A percentile compares a stretch with the other conserved stretches of the same genome.
Conservation (phyloP, 495 filamentous ascomycete species). For the Penicillium macrosclerotiorum region DNA sequence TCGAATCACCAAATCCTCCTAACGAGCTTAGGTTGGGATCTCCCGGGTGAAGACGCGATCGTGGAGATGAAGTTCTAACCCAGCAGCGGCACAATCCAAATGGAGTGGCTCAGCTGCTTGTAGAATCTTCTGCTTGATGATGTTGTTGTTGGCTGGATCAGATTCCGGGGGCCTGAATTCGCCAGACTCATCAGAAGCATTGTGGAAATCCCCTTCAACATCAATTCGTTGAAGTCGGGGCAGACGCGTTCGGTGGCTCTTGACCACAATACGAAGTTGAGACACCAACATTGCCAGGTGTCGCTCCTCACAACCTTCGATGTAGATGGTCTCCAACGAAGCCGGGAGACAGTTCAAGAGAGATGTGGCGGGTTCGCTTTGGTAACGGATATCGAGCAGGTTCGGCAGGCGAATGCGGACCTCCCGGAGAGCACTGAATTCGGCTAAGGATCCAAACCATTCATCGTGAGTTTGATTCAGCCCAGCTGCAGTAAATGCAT, state of each 20-base stretch:
- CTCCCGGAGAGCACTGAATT: conserved; percentile 31
- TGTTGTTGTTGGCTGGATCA: neutral
- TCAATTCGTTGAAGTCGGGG: conserved; percentile 17
- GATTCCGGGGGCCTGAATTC: neutral
- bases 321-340: conserved; percentile 28
- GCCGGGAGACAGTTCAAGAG: conserved; percentile 28
- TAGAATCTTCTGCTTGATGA: conserved; percentile 26
- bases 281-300: conserved; percentile 25
- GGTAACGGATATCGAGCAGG: conserved; percentile 32
- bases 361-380: conserved; percentile 20
- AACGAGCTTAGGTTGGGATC: neutral
- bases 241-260: conserved; percentile 18
- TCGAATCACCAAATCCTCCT: neutral
- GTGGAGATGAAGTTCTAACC: conserved; percentile 26
- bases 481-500: conserved; percentile 31
- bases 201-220: conserved; percentile 35
- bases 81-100: conserved; percentile 21
- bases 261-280: conserved; percentile 27
- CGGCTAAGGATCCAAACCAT: conserved; percentile 32
- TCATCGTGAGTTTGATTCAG: conserved; percentile 35
- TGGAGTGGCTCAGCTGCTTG: conserved; percentile 27
- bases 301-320: conserved; percentile 33
- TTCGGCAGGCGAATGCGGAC: conserved; percentile 37
- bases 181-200: conserved; percentile 11
- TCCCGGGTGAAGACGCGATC: conserved; percentile 22